phyloP scores from a whole-genome alignment of 106 monocot genomes.

The Hemerocallis citrina region DNA sequence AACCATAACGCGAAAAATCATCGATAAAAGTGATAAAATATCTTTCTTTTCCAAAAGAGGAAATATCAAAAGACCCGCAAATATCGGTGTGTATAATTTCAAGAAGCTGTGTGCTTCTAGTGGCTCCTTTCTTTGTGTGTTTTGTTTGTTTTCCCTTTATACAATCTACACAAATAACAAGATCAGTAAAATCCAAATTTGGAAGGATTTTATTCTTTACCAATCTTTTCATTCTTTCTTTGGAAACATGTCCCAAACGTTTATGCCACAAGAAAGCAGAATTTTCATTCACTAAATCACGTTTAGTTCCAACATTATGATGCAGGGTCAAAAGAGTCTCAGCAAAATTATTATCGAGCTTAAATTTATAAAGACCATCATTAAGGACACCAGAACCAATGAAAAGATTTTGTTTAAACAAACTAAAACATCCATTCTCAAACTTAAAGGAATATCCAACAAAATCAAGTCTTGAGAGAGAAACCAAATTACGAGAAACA shows the following conservation, averaged over 20 bases:
- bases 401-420: slow-evolving; percentile 7
- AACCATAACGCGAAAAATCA: too few species aligned
- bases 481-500: not conserved
- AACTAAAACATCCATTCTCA: slow-evolving; percentile 11
- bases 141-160: too few species aligned
- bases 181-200: slow-evolving; percentile 24
- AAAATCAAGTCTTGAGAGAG: slow-evolving; percentile 2
- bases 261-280: slow-evolving; percentile 5
- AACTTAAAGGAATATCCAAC: slow-evolving; percentile 8
- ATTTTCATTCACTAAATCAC: not conserved
- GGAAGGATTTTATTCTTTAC: slow-evolving; percentile 15
- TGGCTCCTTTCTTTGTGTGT: too few species aligned
- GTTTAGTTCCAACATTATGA: not conserved
- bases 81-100: too few species aligned
- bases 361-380: slow-evolving; percentile 9
- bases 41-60: too few species aligned
- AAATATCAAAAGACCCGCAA: too few species aligned
- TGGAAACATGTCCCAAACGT: slow-evolving; percentile 17
- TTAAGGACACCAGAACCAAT: not conserved
- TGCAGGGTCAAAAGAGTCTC: not conserved
- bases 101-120: too few species aligned
- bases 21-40: too few species aligned
- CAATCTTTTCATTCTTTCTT: slow-evolving; percentile 16
- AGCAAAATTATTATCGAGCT: not conserved
- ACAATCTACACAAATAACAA: too few species aligned